Percentiles rank a stretch among this genome's conserved stretches.
phyloP scores from a whole-genome alignment of 352 stramenopile genomes.

The Pilasporangium apinafurcum region DNA sequence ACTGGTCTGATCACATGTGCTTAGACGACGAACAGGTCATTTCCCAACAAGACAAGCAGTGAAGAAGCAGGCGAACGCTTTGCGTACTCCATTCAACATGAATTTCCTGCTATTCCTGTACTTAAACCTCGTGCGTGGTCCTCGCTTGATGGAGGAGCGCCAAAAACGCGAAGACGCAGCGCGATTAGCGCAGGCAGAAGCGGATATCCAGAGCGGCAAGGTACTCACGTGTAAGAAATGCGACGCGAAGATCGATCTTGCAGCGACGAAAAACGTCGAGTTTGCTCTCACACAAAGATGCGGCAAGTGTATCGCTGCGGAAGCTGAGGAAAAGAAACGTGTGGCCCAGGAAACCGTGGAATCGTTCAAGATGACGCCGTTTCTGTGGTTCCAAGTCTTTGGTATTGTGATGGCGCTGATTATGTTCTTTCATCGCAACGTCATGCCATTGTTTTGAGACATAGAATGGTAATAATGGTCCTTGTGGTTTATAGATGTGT shows the following conservation, averaged over 20 bases:
- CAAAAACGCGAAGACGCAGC: constrained; percentile 47
- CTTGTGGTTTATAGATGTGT: no score
- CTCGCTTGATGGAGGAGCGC: constrained; percentile 39
- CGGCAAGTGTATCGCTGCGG: constrained; percentile 23
- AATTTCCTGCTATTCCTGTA: constrained; percentile 79
- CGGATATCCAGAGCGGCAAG: constrained; percentile 45
- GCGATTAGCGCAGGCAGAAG: constrained; percentile 31
- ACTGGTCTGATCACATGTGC: constrained; percentile 4
- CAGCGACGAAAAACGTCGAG: constrained; percentile 16
- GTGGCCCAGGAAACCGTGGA: constrained; percentile 14
- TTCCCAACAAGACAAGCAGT: not conserved
- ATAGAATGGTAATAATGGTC: no score
- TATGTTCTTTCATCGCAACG: constrained; percentile 68
- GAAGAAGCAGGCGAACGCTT: not conserved
- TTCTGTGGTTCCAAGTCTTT: constrained; percentile 67
- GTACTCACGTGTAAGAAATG: constrained; percentile 68
- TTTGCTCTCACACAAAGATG: constrained; percentile 28
- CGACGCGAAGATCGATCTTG: constrained; percentile 39
- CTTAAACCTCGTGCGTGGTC: constrained; percentile 64
- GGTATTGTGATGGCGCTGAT: constrained; percentile 44
- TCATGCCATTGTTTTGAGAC: constrained; percentile 43
- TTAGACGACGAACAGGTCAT: constrained; percentile 10
- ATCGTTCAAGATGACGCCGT: constrained; percentile 59
- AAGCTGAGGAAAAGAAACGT: constrained; percentile 10
- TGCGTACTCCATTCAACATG: constrained; percentile 20